Evolutionary conservation across 306 rosid species (phyloP), one percentile per base, ranked within the genome.

Genomic region (Rosa lucieae): DNA sequence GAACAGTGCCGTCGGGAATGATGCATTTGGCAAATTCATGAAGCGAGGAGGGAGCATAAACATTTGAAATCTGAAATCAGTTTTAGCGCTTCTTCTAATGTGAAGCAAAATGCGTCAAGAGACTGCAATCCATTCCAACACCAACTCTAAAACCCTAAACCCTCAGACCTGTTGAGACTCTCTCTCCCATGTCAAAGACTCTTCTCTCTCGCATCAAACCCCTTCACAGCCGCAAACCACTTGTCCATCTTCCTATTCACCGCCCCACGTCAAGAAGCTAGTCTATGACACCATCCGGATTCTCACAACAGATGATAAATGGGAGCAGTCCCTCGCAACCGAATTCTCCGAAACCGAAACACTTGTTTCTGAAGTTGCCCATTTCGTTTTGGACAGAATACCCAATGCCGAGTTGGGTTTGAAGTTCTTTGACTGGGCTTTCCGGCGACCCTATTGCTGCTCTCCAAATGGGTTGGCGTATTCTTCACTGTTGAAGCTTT

Each of bases 351-450:
- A 91, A 77, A 87, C 92, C 76, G 15, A 84, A 3, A 70, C 87
- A 8, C 68, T 67, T 21, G 90, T 88, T 73, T 85, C 93, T 3
- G 97, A 93, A 23, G 79, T 92, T 72, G 91, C 90, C 81, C 93
- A 93, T 83, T 92, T 90, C 77, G 89, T 93, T 53, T 79, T 93
- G 15, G 98, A 93, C 80, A 85, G 92, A 76, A 15, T 90, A 2
- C 77, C 84, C 55, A 81, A 83, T 43, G 88, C 87, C 1, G 91
- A 89, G 70, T 78, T 86, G 68, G 97, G 91, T 68, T 49, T 93
- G 69, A 89, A 85, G 88, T 92, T 94, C 79, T 91, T 94, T 18
- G 75, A 88, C 49, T 94, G 97, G 98, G 91, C 91, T 49, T 85
- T 84, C 0, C 78, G 76, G 37, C 85, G 80, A 63, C 83, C 95